These are phyloP conservation scores for Calonectria pseudoreteaudii DNA, from an alignment of 2,329 filamentous ascomycete species.

Conservation along the genomic window DNA sequence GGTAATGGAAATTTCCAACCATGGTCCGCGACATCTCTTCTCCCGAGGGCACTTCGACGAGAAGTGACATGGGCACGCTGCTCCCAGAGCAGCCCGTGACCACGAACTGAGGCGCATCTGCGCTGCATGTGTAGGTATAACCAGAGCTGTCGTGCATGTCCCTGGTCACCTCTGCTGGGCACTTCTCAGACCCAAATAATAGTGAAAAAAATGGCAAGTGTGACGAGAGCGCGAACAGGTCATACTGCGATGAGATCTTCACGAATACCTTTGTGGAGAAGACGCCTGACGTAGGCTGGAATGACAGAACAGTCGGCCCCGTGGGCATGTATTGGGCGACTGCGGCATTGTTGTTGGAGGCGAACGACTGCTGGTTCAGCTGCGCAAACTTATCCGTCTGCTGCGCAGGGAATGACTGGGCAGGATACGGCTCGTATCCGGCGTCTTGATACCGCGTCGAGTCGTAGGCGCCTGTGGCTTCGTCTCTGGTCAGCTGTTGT, in stretches of 20 bases:
- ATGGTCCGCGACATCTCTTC: constrained; percentile 64
- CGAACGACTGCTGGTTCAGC: constrained; percentile 67
- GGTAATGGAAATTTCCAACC: constrained; percentile 61
- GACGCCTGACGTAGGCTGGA: constrained; percentile 75
- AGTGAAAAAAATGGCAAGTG: constrained; percentile 71
- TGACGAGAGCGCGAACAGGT: constrained; percentile 71
- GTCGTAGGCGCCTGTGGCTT: constrained; percentile 56
- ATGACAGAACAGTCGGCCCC: constrained; percentile 73
- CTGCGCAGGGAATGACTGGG: constrained; percentile 59
- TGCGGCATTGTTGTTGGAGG: constrained; percentile 72
- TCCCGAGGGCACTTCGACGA: constrained; percentile 64
- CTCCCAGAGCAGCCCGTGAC: constrained; percentile 62
- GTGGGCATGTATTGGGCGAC: constrained; percentile 76
- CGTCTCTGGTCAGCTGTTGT: constrained; percentile 25
- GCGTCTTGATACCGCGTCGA: constrained; percentile 70
- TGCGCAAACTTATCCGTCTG: constrained; percentile 64
- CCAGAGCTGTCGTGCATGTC: constrained; percentile 67
- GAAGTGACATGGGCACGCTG: constrained; percentile 67
- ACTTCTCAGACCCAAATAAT: constrained; percentile 83
- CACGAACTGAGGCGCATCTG: constrained; percentile 74
- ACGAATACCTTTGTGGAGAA: constrained; percentile 79
- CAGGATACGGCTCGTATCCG: constrained; percentile 64
- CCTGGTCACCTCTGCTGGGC: constrained; percentile 69
- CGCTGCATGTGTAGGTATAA: constrained; percentile 78
- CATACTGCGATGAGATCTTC: constrained; percentile 80